Evolutionary conservation across 2,329 filamentous ascomycete genomes (phyloP), one percentile per base, ranked within the genome.

Genomic region (Pseudonectria foliicola): DNA sequence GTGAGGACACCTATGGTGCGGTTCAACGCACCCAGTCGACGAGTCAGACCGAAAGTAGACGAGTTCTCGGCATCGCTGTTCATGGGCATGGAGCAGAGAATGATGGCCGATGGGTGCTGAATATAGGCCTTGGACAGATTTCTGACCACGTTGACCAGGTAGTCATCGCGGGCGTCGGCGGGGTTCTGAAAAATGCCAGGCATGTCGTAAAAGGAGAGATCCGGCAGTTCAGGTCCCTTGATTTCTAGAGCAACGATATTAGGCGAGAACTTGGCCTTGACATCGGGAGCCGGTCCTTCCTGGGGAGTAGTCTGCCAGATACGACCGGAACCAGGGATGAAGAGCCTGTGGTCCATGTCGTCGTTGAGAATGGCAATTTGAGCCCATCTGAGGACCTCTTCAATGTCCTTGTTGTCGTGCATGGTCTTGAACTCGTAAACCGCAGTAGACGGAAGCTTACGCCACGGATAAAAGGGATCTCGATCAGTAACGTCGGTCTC

Each of bases 171-270:
- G 7, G 73, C 72, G 7, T 77, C 68, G 2, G 77, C 75, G 0
- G 80, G 72, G 7, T 81, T 81, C 13, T 79, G 77, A 42, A 94
- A 90, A 0, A 93, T 77, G 0, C 88, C 88, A 0, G 88, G 88
- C 1, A 95, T 68, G 41, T 95, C 88, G 41, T 85, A 90, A 48
- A 95, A 93, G 0, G 82, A 86, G 0, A 95, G 56, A 6, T 85
- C 78, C 0, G 85, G 81, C 0, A 90, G 69, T 0, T 68, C 70
- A 0, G 83, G 82, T 0, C 81, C 82, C 0, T 77, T 77, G 16
- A 95, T 87, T 34, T 87, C 75, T 0, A 95, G 65, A 0, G 80
- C 73, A 0, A 95, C 80, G 0, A 88, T 71, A 44, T 95, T 95
- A 0, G 88, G 88, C 0, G 82, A 87, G 45, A 93, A 93, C 7